Percentiles rank a stretch among this genome's conserved stretches.
These are phyloP conservation scores for Esteya vermicola DNA, from an alignment of 2,329 filamentous ascomycete genomes.

Conservation along the genomic window DNA sequence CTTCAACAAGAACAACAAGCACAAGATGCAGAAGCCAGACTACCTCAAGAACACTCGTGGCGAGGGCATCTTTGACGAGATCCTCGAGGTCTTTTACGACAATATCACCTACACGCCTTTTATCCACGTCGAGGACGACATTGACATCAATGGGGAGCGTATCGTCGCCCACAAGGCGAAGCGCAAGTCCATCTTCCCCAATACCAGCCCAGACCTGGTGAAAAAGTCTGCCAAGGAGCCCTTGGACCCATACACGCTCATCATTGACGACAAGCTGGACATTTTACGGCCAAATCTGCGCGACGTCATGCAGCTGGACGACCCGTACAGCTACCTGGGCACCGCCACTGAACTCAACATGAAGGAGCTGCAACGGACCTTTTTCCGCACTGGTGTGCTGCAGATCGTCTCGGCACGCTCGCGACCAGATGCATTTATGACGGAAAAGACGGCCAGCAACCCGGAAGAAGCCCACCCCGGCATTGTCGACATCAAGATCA, in stretches of 20 bases:
- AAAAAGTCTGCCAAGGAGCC: slow-evolving; percentile 63
- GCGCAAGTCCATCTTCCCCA: slow-evolving; percentile 55
- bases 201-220: slow-evolving; percentile 46
- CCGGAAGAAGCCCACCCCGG: slow-evolving; percentile 79
- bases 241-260: slow-evolving; percentile 87
- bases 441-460: slow-evolving; percentile 70
- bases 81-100: slow-evolving; percentile 93
- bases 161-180: slow-evolving; percentile 57
- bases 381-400: slow-evolving; percentile 79
- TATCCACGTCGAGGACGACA: slow-evolving; percentile 89
- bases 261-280: slow-evolving; percentile 80
- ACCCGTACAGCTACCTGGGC: slow-evolving; percentile 79
- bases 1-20: slow-evolving; percentile 99
- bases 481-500: slow-evolving; percentile 93
- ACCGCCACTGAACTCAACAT: slow-evolving; percentile 64
- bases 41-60: slow-evolving; percentile 91
- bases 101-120: slow-evolving; percentile 98
- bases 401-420: slow-evolving; percentile 93
- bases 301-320: slow-evolving; percentile 84
- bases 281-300: slow-evolving; percentile 70
- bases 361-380: slow-evolving; percentile 70
- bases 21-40: slow-evolving; percentile 94
- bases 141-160: slow-evolving; percentile 64
- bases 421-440: slow-evolving; percentile 88
- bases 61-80: slow-evolving; percentile 85